Percentiles rank a stretch among this genome's conserved stretches.
phyloP scores from a whole-genome alignment of 495 filamentous ascomycete genomes.

The Aspergillus sclerotiicarbonarius region DNA sequence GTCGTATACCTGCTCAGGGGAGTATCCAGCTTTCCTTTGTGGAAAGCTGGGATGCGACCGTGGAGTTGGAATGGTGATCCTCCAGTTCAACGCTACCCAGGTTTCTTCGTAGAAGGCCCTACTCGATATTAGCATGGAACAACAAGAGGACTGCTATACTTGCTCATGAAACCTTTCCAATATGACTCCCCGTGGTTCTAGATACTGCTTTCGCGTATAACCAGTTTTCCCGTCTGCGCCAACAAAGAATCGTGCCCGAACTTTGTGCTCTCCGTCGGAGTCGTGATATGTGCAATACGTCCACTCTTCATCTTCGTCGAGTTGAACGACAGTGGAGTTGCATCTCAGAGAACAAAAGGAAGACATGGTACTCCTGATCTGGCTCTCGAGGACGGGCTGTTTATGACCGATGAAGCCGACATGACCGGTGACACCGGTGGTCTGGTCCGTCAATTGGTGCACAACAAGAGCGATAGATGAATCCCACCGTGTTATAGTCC shows the following conservation, averaged over 20 bases:
- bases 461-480: not conserved
- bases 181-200: slow-evolving; percentile 43
- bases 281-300: slow-evolving; percentile 37
- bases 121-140: not conserved
- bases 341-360: slow-evolving; percentile 34
- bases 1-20: slow-evolving; percentile 48
- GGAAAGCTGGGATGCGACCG: slow-evolving; percentile 50
- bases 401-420: slow-evolving; percentile 37
- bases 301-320: slow-evolving; percentile 29
- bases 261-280: slow-evolving; percentile 19
- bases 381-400: slow-evolving; percentile 27
- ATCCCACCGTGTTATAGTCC: slow-evolving; percentile 27
- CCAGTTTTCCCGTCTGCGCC: slow-evolving; percentile 54
- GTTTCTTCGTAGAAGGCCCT: slow-evolving; percentile 47
- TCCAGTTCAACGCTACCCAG: slow-evolving; percentile 53
- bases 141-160: not conserved
- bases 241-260: slow-evolving; percentile 40
- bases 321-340: slow-evolving; percentile 28
- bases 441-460: slow-evolving; percentile 14
- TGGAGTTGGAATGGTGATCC: slow-evolving; percentile 42
- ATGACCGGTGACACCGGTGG: slow-evolving; percentile 34
- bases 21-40: slow-evolving; percentile 49
- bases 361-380: slow-evolving; percentile 23
- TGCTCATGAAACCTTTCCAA: slow-evolving; percentile 37
- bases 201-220: slow-evolving; percentile 47